Evolutionary conservation across 2,329 filamentous ascomycete genomes (phyloP).

Genomic region (Xylariaceae sp.): DNA sequence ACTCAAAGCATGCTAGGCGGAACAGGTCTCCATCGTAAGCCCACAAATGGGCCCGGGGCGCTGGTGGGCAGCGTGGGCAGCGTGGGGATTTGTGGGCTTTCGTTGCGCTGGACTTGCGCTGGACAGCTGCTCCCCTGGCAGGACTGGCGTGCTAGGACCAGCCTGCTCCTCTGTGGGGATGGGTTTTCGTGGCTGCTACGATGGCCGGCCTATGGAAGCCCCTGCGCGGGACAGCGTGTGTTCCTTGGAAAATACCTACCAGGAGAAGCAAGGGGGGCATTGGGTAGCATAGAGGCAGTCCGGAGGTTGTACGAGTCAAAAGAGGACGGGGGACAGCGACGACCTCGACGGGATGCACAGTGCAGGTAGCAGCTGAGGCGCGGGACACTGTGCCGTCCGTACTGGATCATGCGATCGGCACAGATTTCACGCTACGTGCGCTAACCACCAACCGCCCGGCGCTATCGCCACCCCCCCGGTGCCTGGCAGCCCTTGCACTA

Average conservation of each 20-base stretch:
- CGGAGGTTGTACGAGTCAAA: background rate
- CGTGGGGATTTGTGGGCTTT: constrained; percentile 22
- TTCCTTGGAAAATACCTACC: too few relatives aligned
- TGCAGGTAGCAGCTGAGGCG: background rate
- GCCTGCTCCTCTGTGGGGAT: background rate
- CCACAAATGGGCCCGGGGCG: constrained; percentile 17
- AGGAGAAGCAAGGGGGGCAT: too few relatives aligned
- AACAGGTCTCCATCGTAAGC: constrained; percentile 12
- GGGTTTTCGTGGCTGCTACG: background rate
- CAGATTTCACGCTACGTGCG: background rate
- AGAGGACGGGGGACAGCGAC: too few relatives aligned
- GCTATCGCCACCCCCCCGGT: background rate
- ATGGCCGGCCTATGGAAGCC: background rate
- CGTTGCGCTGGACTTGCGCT: constrained; percentile 5
- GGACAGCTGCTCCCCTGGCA: too few relatives aligned
- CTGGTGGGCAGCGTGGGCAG: constrained; percentile 7
- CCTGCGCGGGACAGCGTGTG: too few relatives aligned
- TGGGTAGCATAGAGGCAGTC: too few relatives aligned
- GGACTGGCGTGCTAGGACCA: too few relatives aligned
- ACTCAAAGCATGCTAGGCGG: constrained; percentile 18
- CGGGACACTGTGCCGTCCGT: background rate
- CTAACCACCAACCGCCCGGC: background rate
- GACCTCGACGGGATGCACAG: too few relatives aligned
- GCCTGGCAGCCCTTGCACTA: too few relatives aligned
- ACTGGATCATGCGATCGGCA: background rate